Percentiles rank a stretch among this genome's conserved stretches.
Conservation (phyloP, 148 eudicot genomes). For the Camellia lanceoleosa region DNA sequence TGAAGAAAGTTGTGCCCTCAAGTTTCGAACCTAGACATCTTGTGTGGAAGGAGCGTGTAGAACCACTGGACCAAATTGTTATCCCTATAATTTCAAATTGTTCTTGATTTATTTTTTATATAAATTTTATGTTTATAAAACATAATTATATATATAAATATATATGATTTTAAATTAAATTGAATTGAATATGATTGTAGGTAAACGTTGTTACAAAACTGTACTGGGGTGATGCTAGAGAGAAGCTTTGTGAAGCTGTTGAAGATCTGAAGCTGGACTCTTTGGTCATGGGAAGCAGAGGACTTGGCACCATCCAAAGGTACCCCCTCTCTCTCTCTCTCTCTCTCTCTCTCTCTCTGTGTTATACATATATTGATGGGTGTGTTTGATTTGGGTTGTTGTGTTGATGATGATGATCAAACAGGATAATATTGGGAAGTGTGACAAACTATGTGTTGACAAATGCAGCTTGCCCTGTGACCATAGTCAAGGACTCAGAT, state of each 20-base stretch:
- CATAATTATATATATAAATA: background rate
- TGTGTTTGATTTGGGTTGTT: background rate
- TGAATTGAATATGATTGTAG: slow-evolving; percentile 23
- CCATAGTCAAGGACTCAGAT: slow-evolving; percentile 64
- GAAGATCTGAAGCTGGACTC: slow-evolving; percentile 65
- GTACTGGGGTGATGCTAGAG: slow-evolving; percentile 94
- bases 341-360: background rate
- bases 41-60: no score
- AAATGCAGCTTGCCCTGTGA: slow-evolving; percentile 59
- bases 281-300: slow-evolving; percentile 94
- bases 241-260: slow-evolving; percentile 64
- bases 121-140: no score
- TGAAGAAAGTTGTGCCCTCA: no score
- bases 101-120: no score
- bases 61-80: no score
- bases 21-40: no score
- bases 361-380: background rate
- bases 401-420: no score
- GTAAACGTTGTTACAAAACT: slow-evolving; percentile 57
- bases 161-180: background rate
- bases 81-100: no score
- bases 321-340: background rate
- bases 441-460: slow-evolving; percentile 67
- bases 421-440: slow-evolving; percentile 85
- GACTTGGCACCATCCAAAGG: slow-evolving; percentile 65